These are phyloP conservation scores for Obba rivulosa DNA, from an alignment of 768 basidiomycete species.

Conservation along the genomic window DNA sequence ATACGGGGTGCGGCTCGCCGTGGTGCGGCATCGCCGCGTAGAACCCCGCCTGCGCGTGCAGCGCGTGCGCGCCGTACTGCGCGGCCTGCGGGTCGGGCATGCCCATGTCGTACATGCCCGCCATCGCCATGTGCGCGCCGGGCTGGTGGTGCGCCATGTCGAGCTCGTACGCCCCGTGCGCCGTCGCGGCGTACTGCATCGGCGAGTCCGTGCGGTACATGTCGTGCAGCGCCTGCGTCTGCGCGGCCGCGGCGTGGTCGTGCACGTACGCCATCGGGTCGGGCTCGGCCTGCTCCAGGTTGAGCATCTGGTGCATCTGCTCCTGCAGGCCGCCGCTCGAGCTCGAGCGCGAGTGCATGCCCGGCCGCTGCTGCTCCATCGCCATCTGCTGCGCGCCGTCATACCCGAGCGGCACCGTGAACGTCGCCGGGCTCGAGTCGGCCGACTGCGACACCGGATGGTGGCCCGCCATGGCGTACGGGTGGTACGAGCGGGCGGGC, in stretches of 20 bases:
- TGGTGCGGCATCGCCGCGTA: conserved; percentile 7
- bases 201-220: conserved; percentile 26
- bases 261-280: conserved; percentile 9
- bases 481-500: conserved; percentile 29
- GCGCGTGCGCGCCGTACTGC: conserved; percentile 7
- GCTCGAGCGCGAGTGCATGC: conserved; percentile 18
- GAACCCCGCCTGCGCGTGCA: neutral
- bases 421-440: conserved; percentile 37
- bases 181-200: conserved; percentile 15
- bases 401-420: conserved; percentile 43
- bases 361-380: neutral
- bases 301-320: conserved; percentile 22
- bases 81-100: conserved; percentile 1
- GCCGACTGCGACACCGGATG: conserved; percentile 21
- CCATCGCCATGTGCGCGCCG: conserved; percentile 5
- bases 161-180: conserved; percentile 15
- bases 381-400: conserved; percentile 10
- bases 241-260: conserved; percentile 9
- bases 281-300: conserved; percentile 17
- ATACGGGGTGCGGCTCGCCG: conserved; percentile 13
- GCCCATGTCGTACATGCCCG: conserved; percentile 6
- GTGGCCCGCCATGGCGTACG: conserved; percentile 24
- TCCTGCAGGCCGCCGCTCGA: conserved; percentile 21
- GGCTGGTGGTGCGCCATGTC: neutral
- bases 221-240: conserved; percentile 13